Conservation (phyloP, 2,329 filamentous ascomycete species). For the Aureobasidium sp. region DNA sequence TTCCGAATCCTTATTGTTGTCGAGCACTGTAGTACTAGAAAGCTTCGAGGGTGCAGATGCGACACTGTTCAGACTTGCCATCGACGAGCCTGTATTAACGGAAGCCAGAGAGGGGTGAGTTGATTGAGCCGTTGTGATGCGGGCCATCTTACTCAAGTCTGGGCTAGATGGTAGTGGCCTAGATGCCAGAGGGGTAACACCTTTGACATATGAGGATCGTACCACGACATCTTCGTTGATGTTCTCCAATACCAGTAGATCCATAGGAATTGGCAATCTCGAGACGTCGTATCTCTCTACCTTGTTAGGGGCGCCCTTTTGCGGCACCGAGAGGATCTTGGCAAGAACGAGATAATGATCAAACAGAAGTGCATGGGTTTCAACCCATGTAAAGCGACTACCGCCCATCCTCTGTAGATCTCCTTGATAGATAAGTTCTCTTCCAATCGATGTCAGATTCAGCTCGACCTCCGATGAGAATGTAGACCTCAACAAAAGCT, state of each 20-base stretch:
- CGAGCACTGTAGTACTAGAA: conserved; percentile 40
- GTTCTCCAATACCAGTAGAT: conserved; percentile 84
- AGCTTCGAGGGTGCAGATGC: conserved; percentile 34
- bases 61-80: conserved; percentile 36
- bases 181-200: conserved; percentile 54
- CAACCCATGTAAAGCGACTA: conserved; percentile 85
- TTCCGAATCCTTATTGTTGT: conserved; percentile 56
- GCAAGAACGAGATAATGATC: conserved; percentile 94
- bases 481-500: conserved; percentile 75
- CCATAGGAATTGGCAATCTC: conserved; percentile 93
- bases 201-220: conserved; percentile 62
- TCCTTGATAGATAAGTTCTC: conserved; percentile 80
- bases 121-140: conserved; percentile 30
- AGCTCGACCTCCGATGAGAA: conserved; percentile 76
- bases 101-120: conserved; percentile 54
- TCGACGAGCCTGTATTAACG: conserved; percentile 57
- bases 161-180: conserved; percentile 16
- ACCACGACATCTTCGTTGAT: conserved; percentile 85
- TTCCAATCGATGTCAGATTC: conserved; percentile 87
- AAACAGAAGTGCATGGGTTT: conserved; percentile 87
- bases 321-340: conserved; percentile 55
- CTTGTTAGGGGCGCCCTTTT: conserved; percentile 59
- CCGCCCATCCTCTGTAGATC: conserved; percentile 83
- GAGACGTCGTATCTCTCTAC: conserved; percentile 86
- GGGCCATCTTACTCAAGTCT: conserved; percentile 41